Evolutionary conservation across 2,329 filamentous ascomycete genomes (phyloP), one percentile per base, ranked within the genome.

Genomic region (Calonectria pseudoturangicola): DNA sequence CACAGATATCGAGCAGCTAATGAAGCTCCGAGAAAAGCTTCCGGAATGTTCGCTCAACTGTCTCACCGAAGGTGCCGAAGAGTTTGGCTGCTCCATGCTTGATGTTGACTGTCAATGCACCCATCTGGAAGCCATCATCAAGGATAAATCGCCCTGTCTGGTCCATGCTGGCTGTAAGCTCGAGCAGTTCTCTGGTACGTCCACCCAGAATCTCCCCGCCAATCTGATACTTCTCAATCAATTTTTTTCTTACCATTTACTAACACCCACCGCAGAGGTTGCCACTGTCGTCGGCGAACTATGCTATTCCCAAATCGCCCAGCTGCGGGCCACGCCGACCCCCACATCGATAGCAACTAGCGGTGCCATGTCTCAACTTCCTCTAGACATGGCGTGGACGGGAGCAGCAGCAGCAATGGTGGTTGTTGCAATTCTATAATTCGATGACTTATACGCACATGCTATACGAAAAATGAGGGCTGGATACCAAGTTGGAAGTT

Each of bases 41-140:
- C 86, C 86, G 25, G 48, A 75, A 7, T 88, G 86, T 77, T 83
- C 86, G 15, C 75, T 82, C 74, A 58, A 74, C 4, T 88, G 86
- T 74, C 79, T 87, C 70, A 74, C 79, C 45, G 66, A 76, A 8
- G 82, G 79, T 13, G 81, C 83, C 25, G 74, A 74, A 21, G 47
- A 76, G 51, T 78, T 84, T 45, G 81, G 82, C 71, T 87, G 86
- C 80, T 69, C 56, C 2, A 28, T 80, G 63, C 72, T 72, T 67
- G 84, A 87, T 76, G 75, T 82, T 51, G 74, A 66, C 16, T 87
- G 86, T 80, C 83, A 83, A 70, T 88, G 86, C 79, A 54, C 58
- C 62, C 82, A 85, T 47, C 71, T 83, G 21, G 76, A 82, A 43
- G 76, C 78, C 48, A 81, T 87, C 66, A 83, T 82, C 10, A 68